Evolutionary conservation across 371 early-diverging fungal species (phyloP).

Genomic region (Mortierella sp.): DNA sequence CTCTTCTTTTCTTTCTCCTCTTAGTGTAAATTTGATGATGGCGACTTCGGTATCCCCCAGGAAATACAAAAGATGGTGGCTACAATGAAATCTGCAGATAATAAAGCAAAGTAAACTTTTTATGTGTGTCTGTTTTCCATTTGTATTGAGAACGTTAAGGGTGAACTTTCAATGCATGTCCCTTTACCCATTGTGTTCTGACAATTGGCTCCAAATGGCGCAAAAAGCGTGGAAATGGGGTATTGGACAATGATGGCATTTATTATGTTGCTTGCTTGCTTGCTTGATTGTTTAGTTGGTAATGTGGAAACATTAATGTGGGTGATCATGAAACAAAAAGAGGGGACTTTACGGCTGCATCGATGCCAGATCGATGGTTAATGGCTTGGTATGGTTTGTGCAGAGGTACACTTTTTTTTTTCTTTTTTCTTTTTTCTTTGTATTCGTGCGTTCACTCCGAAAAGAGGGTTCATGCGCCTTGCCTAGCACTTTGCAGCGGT

Average conservation of each 20-base stretch:
- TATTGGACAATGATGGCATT: too few species aligned
- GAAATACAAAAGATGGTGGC: constrained; percentile 14
- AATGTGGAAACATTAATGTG: neutral
- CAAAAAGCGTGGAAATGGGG: too few species aligned
- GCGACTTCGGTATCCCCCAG: constrained; percentile 2
- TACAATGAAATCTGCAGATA: constrained; percentile 31
- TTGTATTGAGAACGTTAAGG: neutral
- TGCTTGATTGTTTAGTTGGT: neutral
- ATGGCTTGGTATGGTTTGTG: neutral
- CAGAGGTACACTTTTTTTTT: too few species aligned
- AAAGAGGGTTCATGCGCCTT: neutral
- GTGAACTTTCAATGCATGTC: neutral
- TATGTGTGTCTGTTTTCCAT: neutral
- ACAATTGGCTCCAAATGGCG: neutral
- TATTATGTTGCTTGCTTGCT: neutral
- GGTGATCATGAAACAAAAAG: too few species aligned
- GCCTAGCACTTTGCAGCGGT: constrained; percentile 26
- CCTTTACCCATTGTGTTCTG: neutral
- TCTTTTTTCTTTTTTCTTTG: neutral
- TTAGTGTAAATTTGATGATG: constrained; percentile 36
- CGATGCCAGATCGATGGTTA: constrained; percentile 3
- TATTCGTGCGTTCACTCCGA: neutral
- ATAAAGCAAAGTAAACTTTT: constrained; percentile 26
- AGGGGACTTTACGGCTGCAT: too few species aligned
- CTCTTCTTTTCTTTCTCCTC: neutral